These are phyloP conservation scores for Fonsecaea nubica DNA, from an alignment of 2,329 filamentous ascomycete species.

Conservation along the genomic window DNA sequence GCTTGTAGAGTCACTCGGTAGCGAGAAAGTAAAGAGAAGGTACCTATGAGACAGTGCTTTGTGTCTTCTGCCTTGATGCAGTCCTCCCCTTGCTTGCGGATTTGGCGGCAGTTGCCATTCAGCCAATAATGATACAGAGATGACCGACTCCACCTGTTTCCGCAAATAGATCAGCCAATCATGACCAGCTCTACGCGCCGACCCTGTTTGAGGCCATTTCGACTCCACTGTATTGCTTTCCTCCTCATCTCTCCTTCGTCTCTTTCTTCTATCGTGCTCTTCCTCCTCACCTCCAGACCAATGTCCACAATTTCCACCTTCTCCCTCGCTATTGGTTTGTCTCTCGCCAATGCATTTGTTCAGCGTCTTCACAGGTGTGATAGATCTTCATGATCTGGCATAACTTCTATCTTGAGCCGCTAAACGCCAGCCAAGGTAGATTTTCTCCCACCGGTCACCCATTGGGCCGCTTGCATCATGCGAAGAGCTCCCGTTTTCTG, in stretches of 20 bases:
- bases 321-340: slow-evolving; percentile 19
- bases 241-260: background rate
- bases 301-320: slow-evolving; percentile 24
- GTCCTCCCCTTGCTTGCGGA: background rate
- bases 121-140: slow-evolving; percentile 15
- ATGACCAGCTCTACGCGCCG: slow-evolving; percentile 25
- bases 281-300: background rate
- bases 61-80: background rate
- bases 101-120: background rate
- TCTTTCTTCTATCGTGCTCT: slow-evolving; percentile 7
- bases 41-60: background rate
- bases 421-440: slow-evolving; percentile 34
- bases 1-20: background rate
- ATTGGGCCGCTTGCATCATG: slow-evolving; percentile 24
- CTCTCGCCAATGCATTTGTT: slow-evolving; percentile 17
- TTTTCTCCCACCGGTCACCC: slow-evolving; percentile 18
- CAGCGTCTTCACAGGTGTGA: slow-evolving; percentile 35
- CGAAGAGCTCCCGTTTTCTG: slow-evolving; percentile 13
- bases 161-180: slow-evolving; percentile 34
- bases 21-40: background rate
- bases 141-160: background rate
- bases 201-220: slow-evolving; percentile 21
- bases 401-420: slow-evolving; percentile 34
- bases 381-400: slow-evolving; percentile 32
- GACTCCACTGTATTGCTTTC: slow-evolving; percentile 8